These are phyloP conservation scores for Veloporphyrellus conicus DNA, from an alignment of 1,284 basidiomycete genomes.

Conservation along the genomic window DNA sequence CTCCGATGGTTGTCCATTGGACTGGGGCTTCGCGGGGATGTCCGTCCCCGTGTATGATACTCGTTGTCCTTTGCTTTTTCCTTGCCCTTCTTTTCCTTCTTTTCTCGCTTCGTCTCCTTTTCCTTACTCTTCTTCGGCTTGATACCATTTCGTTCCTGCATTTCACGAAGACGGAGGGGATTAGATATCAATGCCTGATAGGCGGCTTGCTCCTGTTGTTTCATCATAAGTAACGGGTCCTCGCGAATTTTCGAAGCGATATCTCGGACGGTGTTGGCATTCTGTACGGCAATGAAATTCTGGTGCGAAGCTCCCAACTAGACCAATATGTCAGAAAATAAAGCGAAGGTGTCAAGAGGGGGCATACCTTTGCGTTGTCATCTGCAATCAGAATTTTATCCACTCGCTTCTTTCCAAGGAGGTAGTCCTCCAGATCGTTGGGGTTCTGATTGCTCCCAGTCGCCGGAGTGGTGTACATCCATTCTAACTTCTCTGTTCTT, in stretches of 20 bases:
- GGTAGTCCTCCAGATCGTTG: constrained; percentile 93
- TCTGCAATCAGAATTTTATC: constrained; percentile 92
- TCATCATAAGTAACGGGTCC: constrained; percentile 94
- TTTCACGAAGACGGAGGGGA: constrained; percentile 80
- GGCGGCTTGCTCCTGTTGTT: constrained; percentile 94
- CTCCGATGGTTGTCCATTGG: constrained; percentile 24
- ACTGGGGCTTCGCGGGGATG: constrained; percentile 39
- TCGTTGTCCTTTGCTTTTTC: constrained; percentile 43
- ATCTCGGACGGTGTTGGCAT: constrained; percentile 88
- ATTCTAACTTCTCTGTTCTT: constrained; percentile 89
- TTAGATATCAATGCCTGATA: constrained; percentile 88
- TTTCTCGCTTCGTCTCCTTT: constrained; percentile 60
- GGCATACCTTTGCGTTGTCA: constrained; percentile 78
- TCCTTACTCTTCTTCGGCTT: constrained; percentile 75
- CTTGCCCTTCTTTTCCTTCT: constrained; percentile 53
- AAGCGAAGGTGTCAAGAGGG: background rate
- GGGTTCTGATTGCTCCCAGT: constrained; percentile 77
- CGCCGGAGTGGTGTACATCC: constrained; percentile 98
- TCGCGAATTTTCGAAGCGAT: constrained; percentile 91
- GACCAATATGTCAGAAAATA: constrained; percentile 8
- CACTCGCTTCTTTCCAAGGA: constrained; percentile 97
- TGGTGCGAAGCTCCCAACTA: constrained; percentile 82
- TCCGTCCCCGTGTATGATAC: constrained; percentile 33
- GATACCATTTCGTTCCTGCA: constrained; percentile 72
- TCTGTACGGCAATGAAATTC: constrained; percentile 88